Conservation (phyloP, 345 rosid genomes). For the Lepidium didymum region DNA sequence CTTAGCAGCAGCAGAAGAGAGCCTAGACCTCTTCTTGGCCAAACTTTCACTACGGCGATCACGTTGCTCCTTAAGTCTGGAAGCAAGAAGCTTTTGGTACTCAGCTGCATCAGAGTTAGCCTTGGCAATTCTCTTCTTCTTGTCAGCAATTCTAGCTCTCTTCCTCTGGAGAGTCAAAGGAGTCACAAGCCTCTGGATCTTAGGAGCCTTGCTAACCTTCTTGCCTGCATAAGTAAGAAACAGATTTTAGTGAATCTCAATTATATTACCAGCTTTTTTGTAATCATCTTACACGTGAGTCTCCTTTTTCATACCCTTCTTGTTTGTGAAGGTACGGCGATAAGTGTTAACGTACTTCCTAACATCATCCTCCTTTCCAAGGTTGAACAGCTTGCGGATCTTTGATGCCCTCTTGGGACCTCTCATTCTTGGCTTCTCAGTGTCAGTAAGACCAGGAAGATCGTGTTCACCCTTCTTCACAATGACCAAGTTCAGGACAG, state of each 20-base stretch:
- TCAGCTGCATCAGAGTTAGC: conserved; percentile 88
- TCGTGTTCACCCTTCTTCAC: conserved; percentile 86
- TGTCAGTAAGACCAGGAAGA: conserved; percentile 85
- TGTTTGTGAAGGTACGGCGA: conserved; percentile 65
- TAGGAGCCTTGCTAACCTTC: conserved; percentile 81
- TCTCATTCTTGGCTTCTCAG: conserved; percentile 88
- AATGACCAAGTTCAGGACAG: conserved; percentile 77
- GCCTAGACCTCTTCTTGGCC: conserved; percentile 83
- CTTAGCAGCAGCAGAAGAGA: conserved; percentile 75
- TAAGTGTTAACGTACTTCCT: conserved; percentile 87
- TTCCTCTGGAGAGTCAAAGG: conserved; percentile 87
- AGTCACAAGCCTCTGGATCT: conserved; percentile 88
- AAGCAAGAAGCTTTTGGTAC: conserved; percentile 81
- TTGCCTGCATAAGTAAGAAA: conserved; percentile 38
- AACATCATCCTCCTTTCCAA: conserved; percentile 86
- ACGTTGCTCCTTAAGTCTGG: conserved; percentile 79
- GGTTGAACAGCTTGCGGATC: conserved; percentile 78
- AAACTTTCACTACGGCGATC: conserved; percentile 84
- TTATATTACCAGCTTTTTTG: background rate
- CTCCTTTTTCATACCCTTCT: conserved; percentile 38
- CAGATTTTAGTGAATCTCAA: background rate
- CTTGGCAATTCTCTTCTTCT: conserved; percentile 83
- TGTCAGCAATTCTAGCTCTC: conserved; percentile 64
- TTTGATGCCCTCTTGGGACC: conserved; percentile 96
- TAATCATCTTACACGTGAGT: background rate